Evolutionary conservation across 345 rosid species (phyloP).

Genomic region (Camelina neglecta): DNA sequence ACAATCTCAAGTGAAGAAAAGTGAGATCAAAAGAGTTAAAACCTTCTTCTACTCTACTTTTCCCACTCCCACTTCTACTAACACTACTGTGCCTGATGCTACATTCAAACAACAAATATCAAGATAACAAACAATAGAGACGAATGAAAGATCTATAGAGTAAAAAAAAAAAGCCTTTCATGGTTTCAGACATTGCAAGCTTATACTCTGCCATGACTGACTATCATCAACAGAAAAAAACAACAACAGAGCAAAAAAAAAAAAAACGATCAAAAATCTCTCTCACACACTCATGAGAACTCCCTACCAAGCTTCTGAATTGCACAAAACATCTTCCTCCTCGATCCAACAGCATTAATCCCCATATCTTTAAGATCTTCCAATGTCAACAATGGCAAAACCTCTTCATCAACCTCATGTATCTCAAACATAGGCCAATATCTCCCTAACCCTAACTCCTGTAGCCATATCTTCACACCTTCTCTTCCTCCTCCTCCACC

Average conservation of each 20-base stretch:
- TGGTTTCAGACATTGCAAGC: conserved; percentile 55
- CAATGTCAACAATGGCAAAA: conserved; percentile 79
- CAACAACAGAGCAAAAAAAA: conserved; percentile 17
- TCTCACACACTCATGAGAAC: conserved; percentile 57
- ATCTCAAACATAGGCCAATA: conserved; percentile 80
- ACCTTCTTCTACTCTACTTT: conserved; percentile 3
- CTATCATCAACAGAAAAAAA: conserved; percentile 16
- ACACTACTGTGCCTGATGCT: conserved; percentile 33
- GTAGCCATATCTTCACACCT: conserved; percentile 37
- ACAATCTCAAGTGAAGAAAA: background rate
- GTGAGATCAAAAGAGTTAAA: conserved; percentile 25
- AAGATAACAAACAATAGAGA: conserved; percentile 9
- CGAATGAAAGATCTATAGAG: conserved; percentile 37
- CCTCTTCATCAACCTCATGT: conserved; percentile 91
- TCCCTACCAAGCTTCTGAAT: conserved; percentile 85
- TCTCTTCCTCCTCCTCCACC: conserved; percentile 54
- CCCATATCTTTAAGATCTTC: conserved; percentile 97
- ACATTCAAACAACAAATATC: conserved; percentile 27
- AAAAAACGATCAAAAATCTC: conserved; percentile 22
- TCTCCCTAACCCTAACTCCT: conserved; percentile 69
- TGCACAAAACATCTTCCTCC: conserved; percentile 82
- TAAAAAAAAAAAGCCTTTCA: conserved; percentile 27
- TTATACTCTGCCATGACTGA: conserved; percentile 59
- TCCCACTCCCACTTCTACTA: conserved; percentile 36
- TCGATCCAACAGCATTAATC: conserved; percentile 80